Conservation (phyloP, 1,284 basidiomycete genomes). For the Volvariella surrecta region DNA sequence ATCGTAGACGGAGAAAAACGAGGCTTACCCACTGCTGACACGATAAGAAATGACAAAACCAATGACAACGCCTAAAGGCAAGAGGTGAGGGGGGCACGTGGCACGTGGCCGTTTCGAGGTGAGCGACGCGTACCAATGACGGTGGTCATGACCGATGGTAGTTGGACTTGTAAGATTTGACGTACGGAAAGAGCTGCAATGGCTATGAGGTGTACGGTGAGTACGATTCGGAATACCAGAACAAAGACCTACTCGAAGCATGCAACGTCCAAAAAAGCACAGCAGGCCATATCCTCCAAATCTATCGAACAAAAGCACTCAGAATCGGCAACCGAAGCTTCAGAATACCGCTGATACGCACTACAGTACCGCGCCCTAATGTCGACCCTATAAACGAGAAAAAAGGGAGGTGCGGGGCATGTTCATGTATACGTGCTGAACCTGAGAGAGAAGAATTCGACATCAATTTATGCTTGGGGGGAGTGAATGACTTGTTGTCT, state of each 20-base stretch:
- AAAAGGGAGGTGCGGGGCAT: conserved; percentile 14
- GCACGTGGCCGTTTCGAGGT: neutral
- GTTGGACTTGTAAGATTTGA: conserved; percentile 31
- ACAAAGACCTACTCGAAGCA: conserved; percentile 34
- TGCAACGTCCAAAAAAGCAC: conserved; percentile 52
- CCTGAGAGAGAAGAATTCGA: too few species aligned
- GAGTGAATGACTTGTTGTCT: too few species aligned
- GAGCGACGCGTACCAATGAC: conserved; percentile 38
- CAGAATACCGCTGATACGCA: conserved; percentile 11
- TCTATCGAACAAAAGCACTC: conserved; percentile 23
- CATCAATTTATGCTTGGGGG: too few species aligned
- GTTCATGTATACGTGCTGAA: neutral
- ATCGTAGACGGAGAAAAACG: too few species aligned
- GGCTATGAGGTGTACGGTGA: conserved; percentile 16
- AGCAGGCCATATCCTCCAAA: conserved; percentile 63
- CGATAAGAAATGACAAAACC: conserved; percentile 67
- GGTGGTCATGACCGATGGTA: conserved; percentile 52
- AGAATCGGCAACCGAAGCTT: neutral
- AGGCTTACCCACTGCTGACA: conserved; percentile 43
- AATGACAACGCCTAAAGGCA: conserved; percentile 63
- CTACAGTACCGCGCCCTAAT: conserved; percentile 53
- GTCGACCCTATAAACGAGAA: conserved; percentile 42
- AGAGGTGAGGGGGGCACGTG: too few species aligned
- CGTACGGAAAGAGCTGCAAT: conserved; percentile 38
- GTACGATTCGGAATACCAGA: neutral